These are phyloP conservation scores for Coemansia sp. DNA, from an alignment of 192 early-diverging fungal genomes.

Conservation along the genomic window DNA sequence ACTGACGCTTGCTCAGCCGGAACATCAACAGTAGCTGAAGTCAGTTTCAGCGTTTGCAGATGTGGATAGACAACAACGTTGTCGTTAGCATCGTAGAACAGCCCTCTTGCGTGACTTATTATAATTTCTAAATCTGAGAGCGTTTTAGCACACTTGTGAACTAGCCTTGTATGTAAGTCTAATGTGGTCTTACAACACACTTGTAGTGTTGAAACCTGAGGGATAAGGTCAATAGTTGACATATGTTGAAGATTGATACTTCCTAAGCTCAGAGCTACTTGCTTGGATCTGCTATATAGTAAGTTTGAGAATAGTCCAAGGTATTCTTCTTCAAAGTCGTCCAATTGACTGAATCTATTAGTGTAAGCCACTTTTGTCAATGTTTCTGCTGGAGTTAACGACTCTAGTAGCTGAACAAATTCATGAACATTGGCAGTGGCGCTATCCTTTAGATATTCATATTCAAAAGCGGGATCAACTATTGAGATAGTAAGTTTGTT, in stretches of 20 bases:
- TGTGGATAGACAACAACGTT: background rate
- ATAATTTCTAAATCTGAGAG: background rate
- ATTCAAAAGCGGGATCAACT: background rate
- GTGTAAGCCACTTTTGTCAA: no score
- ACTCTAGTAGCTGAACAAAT: background rate
- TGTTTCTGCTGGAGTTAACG: background rate
- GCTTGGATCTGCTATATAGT: background rate
- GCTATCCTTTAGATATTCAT: background rate
- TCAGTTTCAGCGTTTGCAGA: background rate
- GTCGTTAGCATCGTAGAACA: background rate
- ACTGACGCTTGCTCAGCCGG: background rate
- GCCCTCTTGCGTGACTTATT: background rate
- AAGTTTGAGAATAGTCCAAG: no score
- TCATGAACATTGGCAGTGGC: background rate
- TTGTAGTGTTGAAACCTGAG: background rate
- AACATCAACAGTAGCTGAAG: background rate
- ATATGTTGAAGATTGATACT: background rate
- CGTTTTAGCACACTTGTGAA: background rate
- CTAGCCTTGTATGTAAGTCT: background rate
- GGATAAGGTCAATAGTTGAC: background rate
- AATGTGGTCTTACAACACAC: background rate
- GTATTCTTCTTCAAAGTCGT: no score
- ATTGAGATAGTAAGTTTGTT: background rate
- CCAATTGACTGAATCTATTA: no score
- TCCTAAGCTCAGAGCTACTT: background rate